A percentile compares a stretch with the other conserved stretches of the same genome.
phyloP scores from a whole-genome alignment of 352 stramenopile species.

The Phytophthora syringae region DNA sequence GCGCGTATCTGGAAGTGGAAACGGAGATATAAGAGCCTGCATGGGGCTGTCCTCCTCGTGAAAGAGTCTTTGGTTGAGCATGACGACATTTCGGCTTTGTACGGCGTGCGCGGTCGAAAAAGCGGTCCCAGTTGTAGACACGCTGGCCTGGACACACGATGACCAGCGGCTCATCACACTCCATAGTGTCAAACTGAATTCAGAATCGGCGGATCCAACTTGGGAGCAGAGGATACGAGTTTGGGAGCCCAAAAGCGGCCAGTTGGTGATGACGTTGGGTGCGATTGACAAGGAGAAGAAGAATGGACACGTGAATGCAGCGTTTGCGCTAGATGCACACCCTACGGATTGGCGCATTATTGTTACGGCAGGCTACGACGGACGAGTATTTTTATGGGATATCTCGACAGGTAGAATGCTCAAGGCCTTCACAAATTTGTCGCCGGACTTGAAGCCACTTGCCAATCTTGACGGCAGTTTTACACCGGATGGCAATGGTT shows the following conservation, averaged over 20 bases:
- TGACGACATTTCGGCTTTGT: conserved; percentile 52
- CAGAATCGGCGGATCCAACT: conserved; percentile 43
- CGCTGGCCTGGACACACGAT: conserved; percentile 67
- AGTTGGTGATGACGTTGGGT: conserved; percentile 67
- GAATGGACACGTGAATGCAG: conserved; percentile 77
- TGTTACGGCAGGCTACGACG: conserved; percentile 85
- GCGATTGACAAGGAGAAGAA: conserved; percentile 64
- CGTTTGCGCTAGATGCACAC: conserved; percentile 82
- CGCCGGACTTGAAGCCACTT: conserved; percentile 62
- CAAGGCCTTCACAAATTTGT: conserved; percentile 67
- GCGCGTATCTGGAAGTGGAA: conserved; percentile 73
- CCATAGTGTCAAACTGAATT: conserved; percentile 73
- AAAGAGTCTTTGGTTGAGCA: conserved; percentile 50
- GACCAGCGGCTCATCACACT: conserved; percentile 71
- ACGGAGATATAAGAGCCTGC: conserved; percentile 64
- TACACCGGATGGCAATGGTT: conserved; percentile 64
- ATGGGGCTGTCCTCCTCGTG: conserved; percentile 52
- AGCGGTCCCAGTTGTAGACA: conserved; percentile 60
- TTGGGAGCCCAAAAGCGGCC: conserved; percentile 62
- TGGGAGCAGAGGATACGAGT: conserved; percentile 75
- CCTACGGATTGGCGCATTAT: conserved; percentile 77
- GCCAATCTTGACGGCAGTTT: conserved; percentile 82
- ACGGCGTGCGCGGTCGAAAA: conserved; percentile 54
- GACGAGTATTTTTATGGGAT: conserved; percentile 86
- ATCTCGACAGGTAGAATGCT: conserved; percentile 72